Conservation (phyloP, 441 rosid species). For the Heliophila coronopifolia region DNA sequence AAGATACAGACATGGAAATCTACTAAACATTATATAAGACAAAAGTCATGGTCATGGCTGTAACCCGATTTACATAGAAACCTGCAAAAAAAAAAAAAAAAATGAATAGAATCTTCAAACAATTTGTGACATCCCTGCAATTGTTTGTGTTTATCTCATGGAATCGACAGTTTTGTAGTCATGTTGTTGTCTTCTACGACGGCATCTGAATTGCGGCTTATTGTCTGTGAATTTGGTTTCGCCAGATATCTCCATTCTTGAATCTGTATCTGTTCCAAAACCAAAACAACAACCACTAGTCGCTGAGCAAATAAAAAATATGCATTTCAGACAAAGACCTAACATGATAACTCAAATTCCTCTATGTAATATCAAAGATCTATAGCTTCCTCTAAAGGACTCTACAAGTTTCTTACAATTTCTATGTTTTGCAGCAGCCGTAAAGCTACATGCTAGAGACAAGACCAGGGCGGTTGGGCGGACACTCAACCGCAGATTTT, state of each 20-base stretch:
- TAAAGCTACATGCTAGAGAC: not conserved
- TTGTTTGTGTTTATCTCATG: conserved; percentile 31
- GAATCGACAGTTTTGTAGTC: conserved; percentile 64
- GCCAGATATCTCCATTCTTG: conserved; percentile 66
- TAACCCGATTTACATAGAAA: too few species aligned
- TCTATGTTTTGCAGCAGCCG: conserved; percentile 3
- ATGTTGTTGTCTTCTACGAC: conserved; percentile 83
- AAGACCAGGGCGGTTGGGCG: too few species aligned
- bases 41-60: too few species aligned
- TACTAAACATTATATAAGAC: too few species aligned
- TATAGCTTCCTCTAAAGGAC: too few species aligned
- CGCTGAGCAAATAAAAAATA: not conserved
- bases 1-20: too few species aligned
- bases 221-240: conserved; percentile 62
- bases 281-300: conserved; percentile 16
- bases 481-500: too few species aligned
- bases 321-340: conserved; percentile 3
- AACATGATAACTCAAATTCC: not conserved
- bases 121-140: too few species aligned
- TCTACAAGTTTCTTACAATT: not conserved
- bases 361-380: not conserved
- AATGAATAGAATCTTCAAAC: too few species aligned
- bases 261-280: conserved; percentile 29
- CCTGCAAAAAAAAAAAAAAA: too few species aligned
- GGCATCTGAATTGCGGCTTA: conserved; percentile 57